These are phyloP conservation scores for Picochlorum sp. DNA, from an alignment of 139 green algal species.

Conservation along the genomic window DNA sequence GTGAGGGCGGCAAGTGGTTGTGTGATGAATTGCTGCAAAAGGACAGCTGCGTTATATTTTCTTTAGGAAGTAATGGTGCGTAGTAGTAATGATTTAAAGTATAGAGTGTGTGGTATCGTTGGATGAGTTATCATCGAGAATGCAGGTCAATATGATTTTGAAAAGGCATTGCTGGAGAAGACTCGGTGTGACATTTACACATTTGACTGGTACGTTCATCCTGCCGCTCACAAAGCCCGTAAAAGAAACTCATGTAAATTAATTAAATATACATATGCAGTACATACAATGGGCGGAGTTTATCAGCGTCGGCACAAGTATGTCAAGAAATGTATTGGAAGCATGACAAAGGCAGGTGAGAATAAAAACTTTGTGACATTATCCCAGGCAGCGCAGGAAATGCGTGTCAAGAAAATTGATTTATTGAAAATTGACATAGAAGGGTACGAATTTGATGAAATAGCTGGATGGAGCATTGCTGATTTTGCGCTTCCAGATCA, in stretches of 20 bases:
- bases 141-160: slow-evolving; percentile 6
- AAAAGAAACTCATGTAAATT: no score
- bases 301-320: slow-evolving; percentile 1
- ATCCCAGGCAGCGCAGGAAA: not conserved
- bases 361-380: slow-evolving; percentile 9
- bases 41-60: not conserved
- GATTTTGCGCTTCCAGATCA: slow-evolving; percentile 7
- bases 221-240: not conserved
- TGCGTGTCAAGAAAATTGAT: not conserved
- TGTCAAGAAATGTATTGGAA: slow-evolving; percentile 8
- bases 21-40: slow-evolving; percentile 3
- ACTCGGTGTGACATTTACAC: not conserved
- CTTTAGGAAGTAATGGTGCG: slow-evolving; percentile 1
- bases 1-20: not conserved
- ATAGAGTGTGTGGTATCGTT: not conserved
- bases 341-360: not conserved
- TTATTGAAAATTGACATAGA: slow-evolving; percentile 26
- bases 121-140: not conserved
- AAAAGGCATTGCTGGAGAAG: not conserved
- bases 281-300: not conserved
- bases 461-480: slow-evolving; percentile 6
- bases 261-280: not conserved
- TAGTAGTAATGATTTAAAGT: not conserved
- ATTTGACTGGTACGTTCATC: not conserved
- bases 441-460: slow-evolving; percentile 17